These are phyloP conservation scores for Colletotrichum coccodes DNA, from an alignment of 2,329 filamentous ascomycete genomes.

Conservation along the genomic window DNA sequence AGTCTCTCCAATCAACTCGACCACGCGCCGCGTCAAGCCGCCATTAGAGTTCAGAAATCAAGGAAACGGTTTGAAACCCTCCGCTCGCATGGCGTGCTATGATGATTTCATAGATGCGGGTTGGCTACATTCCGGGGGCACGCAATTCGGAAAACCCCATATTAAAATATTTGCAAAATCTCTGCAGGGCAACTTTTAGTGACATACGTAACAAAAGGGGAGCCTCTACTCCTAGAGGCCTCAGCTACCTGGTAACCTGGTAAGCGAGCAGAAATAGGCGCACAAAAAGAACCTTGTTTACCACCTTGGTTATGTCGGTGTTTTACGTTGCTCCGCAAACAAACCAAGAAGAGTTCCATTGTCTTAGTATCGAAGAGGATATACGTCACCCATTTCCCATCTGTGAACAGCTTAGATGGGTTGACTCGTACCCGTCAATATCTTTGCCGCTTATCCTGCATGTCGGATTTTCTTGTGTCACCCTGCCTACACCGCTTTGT, in stretches of 20 bases:
- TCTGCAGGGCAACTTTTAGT: not conserved
- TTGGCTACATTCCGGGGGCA: not conserved
- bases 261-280: not conserved
- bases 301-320: not conserved
- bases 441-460: not conserved
- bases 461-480: not conserved
- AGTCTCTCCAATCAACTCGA: slow-evolving; percentile 23
- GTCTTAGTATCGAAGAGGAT: not conserved
- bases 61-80: slow-evolving; percentile 11
- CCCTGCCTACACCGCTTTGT: not conserved
- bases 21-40: slow-evolving; percentile 1
- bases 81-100: not conserved
- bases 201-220: too few relatives aligned
- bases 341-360: not conserved
- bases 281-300: not conserved
- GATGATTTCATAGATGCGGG: slow-evolving; percentile 8
- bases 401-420: not conserved
- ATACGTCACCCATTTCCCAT: not conserved
- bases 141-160: slow-evolving; percentile 9
- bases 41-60: slow-evolving; percentile 21
- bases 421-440: not conserved
- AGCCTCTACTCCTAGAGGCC: too few relatives aligned
- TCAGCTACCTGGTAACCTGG: too few relatives aligned
- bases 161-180: slow-evolving; percentile 7
- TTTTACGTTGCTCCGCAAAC: not conserved